Percentiles rank a stretch among this genome's conserved stretches.
Evolutionary conservation across 2,329 filamentous ascomycete genomes (phyloP).

Genomic region (Dothistroma septosporum): DNA sequence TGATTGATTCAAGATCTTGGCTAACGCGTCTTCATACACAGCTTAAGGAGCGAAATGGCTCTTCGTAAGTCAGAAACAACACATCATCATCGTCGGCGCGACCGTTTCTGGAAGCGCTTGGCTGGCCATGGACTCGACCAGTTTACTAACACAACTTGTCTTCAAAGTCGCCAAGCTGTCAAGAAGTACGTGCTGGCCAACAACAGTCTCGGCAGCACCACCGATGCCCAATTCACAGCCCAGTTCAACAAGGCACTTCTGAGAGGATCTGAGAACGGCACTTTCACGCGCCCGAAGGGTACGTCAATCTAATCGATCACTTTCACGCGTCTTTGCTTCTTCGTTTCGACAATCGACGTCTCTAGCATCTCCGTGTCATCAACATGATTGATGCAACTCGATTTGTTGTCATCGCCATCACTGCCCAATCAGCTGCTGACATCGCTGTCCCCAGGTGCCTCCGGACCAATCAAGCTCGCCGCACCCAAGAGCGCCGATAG

Average conservation of each 20-base stretch:
- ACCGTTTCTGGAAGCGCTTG: conserved; percentile 13
- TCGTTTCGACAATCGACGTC: conserved; percentile 11
- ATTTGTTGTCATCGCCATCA: conserved; percentile 3
- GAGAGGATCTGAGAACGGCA: conserved; percentile 76
- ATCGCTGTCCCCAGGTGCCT: conserved; percentile 57
- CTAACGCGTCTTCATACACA: conserved; percentile 52
- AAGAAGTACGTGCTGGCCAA: conserved; percentile 72
- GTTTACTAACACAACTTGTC: conserved; percentile 26
- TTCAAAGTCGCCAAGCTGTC: conserved; percentile 61
- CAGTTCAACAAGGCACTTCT: conserved; percentile 85
- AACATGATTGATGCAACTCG: conserved; percentile 6
- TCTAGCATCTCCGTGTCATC: conserved; percentile 8
- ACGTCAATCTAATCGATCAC: conserved; percentile 39
- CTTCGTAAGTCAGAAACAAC: conserved; percentile 54
- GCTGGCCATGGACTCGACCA: conserved; percentile 14
- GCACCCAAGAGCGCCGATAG: conserved; percentile 35
- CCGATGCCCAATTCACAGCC: conserved; percentile 58
- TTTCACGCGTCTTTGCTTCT: conserved; percentile 12
- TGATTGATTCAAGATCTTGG: conserved; percentile 23
- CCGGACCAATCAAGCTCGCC: conserved; percentile 80
- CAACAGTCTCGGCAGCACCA: conserved; percentile 58
- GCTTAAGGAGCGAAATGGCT: conserved; percentile 68
- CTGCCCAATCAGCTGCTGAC: conserved; percentile 23
- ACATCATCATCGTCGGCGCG: conserved; percentile 27
- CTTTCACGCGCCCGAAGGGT: conserved; percentile 91